Evolutionary conservation across 352 stramenopile genomes (phyloP).

Genomic region (Globisporangium viniferum): DNA sequence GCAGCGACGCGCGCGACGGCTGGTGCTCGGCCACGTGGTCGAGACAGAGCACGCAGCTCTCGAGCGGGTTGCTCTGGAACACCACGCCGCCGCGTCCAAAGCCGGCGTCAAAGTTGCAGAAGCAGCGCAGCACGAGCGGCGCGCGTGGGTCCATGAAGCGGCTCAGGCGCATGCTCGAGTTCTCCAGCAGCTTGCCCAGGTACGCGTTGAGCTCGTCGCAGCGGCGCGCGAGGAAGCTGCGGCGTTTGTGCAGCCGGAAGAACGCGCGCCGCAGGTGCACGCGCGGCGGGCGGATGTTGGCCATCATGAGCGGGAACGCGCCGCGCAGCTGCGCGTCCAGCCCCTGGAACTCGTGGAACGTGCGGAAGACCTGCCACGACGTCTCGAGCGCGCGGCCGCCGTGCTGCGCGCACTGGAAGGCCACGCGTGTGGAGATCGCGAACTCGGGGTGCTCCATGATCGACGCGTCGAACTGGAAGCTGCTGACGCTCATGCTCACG

Average conservation of each 20-base stretch:
- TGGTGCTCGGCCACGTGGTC: conserved; percentile 28
- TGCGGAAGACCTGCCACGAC: conserved; percentile 58
- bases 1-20: conserved; percentile 5
- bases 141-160: conserved; percentile 69
- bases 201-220: conserved; percentile 71
- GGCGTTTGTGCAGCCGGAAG: conserved; percentile 52
- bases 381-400: conserved; percentile 53
- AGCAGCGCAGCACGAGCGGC: conserved; percentile 70
- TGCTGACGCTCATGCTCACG: conserved; percentile 49
- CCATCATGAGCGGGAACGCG: conserved; percentile 64
- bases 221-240: conserved; percentile 55
- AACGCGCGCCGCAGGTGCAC: conserved; percentile 56
- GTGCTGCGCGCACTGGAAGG: conserved; percentile 62
- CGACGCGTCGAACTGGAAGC: conserved; percentile 67
- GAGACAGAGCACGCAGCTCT: conserved; percentile 55
- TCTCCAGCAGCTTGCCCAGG: conserved; percentile 35
- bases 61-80: conserved; percentile 35
- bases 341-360: conserved; percentile 72
- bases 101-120: conserved; percentile 79
- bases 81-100: conserved; percentile 39
- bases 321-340: conserved; percentile 70
- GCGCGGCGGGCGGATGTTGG: conserved; percentile 38
- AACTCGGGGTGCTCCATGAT: conserved; percentile 84
- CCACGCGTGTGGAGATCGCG: conserved; percentile 48
- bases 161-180: conserved; percentile 51